Conservation (phyloP, 1,139 yeast species). For the Eremothecium coryli region DNA sequence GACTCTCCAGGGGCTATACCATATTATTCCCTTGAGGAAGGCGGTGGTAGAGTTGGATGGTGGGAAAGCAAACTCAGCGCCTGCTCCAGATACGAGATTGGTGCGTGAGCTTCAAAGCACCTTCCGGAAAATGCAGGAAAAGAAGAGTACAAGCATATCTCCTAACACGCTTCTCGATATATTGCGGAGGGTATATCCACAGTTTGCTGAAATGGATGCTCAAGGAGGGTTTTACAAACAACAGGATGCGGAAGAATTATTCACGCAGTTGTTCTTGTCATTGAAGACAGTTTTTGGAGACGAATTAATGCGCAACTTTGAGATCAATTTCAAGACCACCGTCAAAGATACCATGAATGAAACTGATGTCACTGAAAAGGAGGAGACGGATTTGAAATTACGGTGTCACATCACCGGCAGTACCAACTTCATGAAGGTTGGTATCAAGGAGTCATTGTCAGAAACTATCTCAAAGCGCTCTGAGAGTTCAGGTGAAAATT, state of each 20-base stretch:
- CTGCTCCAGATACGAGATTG: conserved; percentile 32
- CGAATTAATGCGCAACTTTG: conserved; percentile 49
- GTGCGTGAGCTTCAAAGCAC: conserved; percentile 33
- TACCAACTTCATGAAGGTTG: conserved; percentile 85
- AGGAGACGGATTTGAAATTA: conserved; percentile 61
- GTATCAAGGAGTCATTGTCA: conserved; percentile 62
- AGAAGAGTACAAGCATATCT: conserved; percentile 39
- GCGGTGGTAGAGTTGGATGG: conserved; percentile 21
- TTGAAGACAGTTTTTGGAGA: conserved; percentile 42
- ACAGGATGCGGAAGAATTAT: conserved; percentile 97
- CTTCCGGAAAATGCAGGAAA: conserved; percentile 35
- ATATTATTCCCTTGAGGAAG: conserved; percentile 36
- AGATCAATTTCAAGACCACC: conserved; percentile 52
- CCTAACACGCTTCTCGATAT: conserved; percentile 60
- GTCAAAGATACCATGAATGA: conserved; percentile 47
- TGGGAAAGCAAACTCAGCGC: conserved; percentile 14
- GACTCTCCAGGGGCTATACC: conserved; percentile 69
- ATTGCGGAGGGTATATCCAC: conserved; percentile 66
- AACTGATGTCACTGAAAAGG: conserved; percentile 46
- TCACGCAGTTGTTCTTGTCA: conserved; percentile 61
- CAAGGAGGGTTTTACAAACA: conserved; percentile 71
- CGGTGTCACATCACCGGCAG: conserved; percentile 80
- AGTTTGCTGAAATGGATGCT: conserved; percentile 68
- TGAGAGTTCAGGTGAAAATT: conserved; percentile 57
- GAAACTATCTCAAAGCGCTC: conserved; percentile 75